These are phyloP conservation scores for Colletotrichum phormii DNA, from an alignment of 2,329 filamentous ascomycete genomes.

Conservation along the genomic window DNA sequence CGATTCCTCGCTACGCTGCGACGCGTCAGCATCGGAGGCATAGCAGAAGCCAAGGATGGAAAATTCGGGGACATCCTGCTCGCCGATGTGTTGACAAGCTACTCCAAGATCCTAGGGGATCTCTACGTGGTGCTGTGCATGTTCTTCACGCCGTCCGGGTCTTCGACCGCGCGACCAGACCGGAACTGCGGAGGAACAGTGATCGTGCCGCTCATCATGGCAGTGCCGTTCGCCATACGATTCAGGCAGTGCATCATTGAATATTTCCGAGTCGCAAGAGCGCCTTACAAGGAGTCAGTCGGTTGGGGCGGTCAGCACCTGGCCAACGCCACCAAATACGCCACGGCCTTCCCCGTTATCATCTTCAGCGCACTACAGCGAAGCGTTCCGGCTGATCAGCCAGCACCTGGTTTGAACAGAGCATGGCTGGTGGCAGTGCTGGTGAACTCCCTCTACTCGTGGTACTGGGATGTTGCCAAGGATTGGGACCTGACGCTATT, in stretches of 20 bases:
- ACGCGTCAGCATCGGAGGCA: constrained; percentile 84
- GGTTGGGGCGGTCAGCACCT: constrained; percentile 89
- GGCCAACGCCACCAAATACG: constrained; percentile 94
- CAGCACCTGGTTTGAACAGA: constrained; percentile 57
- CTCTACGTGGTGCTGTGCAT: constrained; percentile 91
- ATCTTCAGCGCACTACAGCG: constrained; percentile 81
- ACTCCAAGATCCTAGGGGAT: constrained; percentile 91
- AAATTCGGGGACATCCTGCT: constrained; percentile 96
- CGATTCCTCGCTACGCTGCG: constrained; percentile 81
- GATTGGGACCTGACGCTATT: constrained; percentile 97
- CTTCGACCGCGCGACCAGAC: constrained; percentile 84
- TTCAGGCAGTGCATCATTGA: constrained; percentile 93
- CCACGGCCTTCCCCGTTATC: constrained; percentile 93
- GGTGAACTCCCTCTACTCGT: constrained; percentile 92
- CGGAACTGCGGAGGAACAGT: constrained; percentile 83
- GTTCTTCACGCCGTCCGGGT: constrained; percentile 79
- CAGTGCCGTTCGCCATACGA: constrained; percentile 85
- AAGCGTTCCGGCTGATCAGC: constrained; percentile 58
- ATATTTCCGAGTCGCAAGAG: constrained; percentile 76
- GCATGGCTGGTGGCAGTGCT: constrained; percentile 79
- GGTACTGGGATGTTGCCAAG: constrained; percentile 97
- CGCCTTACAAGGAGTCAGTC: constrained; percentile 63
- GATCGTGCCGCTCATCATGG: constrained; percentile 86
- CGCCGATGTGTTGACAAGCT: constrained; percentile 94
- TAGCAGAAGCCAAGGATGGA: constrained; percentile 87